A percentile compares a stretch with the other conserved stretches of the same genome.
Conservation (phyloP, 441 rosid genomes). For the Pelargonium citronellum region DNA sequence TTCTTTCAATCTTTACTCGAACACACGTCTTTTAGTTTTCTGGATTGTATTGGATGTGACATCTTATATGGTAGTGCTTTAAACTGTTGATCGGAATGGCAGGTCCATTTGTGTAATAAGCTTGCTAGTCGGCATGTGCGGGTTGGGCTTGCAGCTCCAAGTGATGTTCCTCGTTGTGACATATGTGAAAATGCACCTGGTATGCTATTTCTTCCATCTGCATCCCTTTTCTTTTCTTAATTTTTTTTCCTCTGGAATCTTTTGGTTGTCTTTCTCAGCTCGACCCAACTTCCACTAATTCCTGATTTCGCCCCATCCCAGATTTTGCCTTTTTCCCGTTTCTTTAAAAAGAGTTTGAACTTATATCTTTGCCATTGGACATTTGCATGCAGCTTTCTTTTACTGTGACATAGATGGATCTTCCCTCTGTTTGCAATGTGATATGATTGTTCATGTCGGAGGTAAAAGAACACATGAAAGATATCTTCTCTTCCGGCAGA, state of each 20-base stretch:
- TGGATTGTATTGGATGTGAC: no score
- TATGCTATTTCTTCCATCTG: slow-evolving; percentile 27
- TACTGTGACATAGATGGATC: slow-evolving; percentile 74
- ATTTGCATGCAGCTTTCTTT: slow-evolving; percentile 49
- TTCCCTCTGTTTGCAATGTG: slow-evolving; percentile 79
- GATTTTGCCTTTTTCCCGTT: no score
- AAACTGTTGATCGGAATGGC: neutral
- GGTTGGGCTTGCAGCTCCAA: slow-evolving; percentile 73
- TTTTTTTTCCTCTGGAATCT: no score
- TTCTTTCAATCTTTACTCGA: no score
- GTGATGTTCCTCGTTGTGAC: slow-evolving; percentile 75
- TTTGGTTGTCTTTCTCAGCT: no score
- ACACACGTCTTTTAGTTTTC: no score
- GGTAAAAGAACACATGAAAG: slow-evolving; percentile 76
- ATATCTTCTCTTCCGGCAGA: slow-evolving; percentile 63
- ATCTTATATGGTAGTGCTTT: no score
- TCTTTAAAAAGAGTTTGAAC: no score
- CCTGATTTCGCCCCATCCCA: no score
- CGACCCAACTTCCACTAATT: no score
- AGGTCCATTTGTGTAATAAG: slow-evolving; percentile 90
- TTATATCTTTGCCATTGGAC: no score
- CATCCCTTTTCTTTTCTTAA: neutral
- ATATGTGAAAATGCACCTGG: slow-evolving; percentile 93
- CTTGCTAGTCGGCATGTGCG: slow-evolving; percentile 84
- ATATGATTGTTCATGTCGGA: slow-evolving; percentile 70